Base-by-base conservation (phyloP, 305 asterid genomes). In the Fraxinus paxiana region DNA sequence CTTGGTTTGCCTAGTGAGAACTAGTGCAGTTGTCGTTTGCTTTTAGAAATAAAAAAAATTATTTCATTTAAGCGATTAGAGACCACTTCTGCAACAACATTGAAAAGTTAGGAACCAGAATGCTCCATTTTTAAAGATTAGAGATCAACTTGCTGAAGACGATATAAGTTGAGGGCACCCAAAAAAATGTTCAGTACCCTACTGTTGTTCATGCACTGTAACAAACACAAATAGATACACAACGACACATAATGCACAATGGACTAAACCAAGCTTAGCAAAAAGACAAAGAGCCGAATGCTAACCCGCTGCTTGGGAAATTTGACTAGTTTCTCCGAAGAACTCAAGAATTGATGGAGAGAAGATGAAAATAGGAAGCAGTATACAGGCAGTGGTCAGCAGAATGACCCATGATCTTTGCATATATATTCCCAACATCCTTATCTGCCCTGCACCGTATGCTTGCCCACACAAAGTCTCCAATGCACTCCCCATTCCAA, bases 391-490 rank as follows among this genome's bases (percentile, higher is more conserved):
- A 0, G 97, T 88, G 84, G 81, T 63, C 6, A 92, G 81, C 88
- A 93, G 85, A 35, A 93, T 90, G 33, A 92, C 87, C 97, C 97
- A 93, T 24, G 98, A 93, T 81, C 97, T 88, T 70, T 93, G 97
- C 97, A 93, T 92, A 83, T 92, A 93, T 17, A 92, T 22, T 0
- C 97, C 97, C 75, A 93, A 81, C 97, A 93, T 93, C 83, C 90
- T 83, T 18, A 84, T 79, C 71, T 91, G 90, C 76, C 97, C 97
- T 6, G 97, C 97, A 43, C 97, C 97, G 41, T 59, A 93, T 77
- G 97, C 97, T 84, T 93, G 97, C 82, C 97, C 97, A 31, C 97
- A 91, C 69, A 93, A 72, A 0, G 97, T 93, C 83, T 93, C 97
- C 80, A 93, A 51, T 37, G 97, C 97, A 83, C 97, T 93, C 51